Evolutionary conservation across 2,329 filamentous ascomycete genomes (phyloP), one percentile per base, ranked within the genome.

Genomic region (Verticillium nonalfalfae): DNA sequence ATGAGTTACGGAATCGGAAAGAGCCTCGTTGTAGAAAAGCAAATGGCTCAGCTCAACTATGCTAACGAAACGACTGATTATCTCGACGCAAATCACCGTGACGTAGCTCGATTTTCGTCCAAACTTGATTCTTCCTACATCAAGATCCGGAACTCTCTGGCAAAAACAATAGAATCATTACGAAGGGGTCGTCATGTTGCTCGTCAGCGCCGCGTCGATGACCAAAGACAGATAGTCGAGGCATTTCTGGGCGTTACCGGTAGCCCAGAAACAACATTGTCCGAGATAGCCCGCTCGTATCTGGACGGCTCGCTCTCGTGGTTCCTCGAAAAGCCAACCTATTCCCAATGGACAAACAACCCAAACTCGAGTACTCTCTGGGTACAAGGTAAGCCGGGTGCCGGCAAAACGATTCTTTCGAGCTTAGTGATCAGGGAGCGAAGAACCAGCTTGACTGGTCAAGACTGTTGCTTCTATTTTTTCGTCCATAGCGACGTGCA

Each of bases 11-110:
- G 67, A 1, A 10, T 69, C 2, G 56, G 59, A 1, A 68, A 65
- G 52, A 61, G 60, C 11, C 60, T 72, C 3, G 69, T 75, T 15
- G 74, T 76, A 0, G 71, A 73, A 1, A 73, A 69, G 60, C 55
- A 67, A 11, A 66, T 63, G 18, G 72, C 72, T 0, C 66, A 72
- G 1, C 67, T 74, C 65, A 67, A 70, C 36, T 65, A 67, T 15
- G 31, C 65, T 6, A 72, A 72, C 33, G 73, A 75, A 63, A 40
- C 65, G 18, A 60, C 60, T 5, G 67, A 61, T 0, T 63, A 63
- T n/a, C 64, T 75, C 1, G 66, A 74, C 50, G 71, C 71, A 1
- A 65, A 74, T 52, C 73, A 75, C 31, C 67, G 70, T 3, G 59
- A 68, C 18, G 66, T 73, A 6, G 70, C 70, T 50, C 67, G 66